Conservation (phyloP, 768 basidiomycete species). For the Tylopilus felleus region DNA sequence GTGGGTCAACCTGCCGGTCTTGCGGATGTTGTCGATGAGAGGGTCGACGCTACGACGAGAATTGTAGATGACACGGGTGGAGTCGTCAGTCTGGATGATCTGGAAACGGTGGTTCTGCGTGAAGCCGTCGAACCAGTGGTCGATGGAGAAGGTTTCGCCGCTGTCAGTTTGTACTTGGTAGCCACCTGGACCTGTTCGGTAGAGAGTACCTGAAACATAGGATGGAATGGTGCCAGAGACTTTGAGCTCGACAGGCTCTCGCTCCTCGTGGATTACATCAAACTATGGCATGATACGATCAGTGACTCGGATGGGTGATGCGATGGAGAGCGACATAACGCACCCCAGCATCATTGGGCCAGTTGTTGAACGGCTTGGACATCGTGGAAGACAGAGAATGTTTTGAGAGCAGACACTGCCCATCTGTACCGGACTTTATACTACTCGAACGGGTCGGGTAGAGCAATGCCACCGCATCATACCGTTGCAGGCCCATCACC, state of each 20-base stretch:
- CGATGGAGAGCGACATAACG: neutral
- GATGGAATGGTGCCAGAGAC: conserved; percentile 32
- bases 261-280: conserved; percentile 28
- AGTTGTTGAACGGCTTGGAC: conserved; percentile 28
- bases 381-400: conserved; percentile 1
- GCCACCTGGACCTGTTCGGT: conserved; percentile 39
- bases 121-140: conserved; percentile 44
- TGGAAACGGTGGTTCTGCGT: conserved; percentile 40
- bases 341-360: conserved; percentile 31
- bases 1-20: conserved; percentile 17
- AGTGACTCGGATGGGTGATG: neutral
- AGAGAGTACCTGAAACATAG: conserved; percentile 36
- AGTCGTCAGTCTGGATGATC: conserved; percentile 25
- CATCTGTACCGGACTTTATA: neutral
- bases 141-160: conserved; percentile 23
- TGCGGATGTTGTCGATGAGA: conserved; percentile 28
- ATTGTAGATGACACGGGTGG: conserved; percentile 33
- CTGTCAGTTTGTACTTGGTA: conserved; percentile 24
- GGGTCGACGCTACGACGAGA: conserved; percentile 31
- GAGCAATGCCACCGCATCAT: neutral
- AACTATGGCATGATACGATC: conserved; percentile 16
- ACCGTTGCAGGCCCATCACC: too few species aligned
- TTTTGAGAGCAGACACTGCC: neutral
- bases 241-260: conserved; percentile 24
- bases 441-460: neutral